Percentiles rank a stretch among this genome's conserved stretches.
phyloP scores from a whole-genome alignment of 208 protist species.

The Endotrypanum monterogeii region DNA sequence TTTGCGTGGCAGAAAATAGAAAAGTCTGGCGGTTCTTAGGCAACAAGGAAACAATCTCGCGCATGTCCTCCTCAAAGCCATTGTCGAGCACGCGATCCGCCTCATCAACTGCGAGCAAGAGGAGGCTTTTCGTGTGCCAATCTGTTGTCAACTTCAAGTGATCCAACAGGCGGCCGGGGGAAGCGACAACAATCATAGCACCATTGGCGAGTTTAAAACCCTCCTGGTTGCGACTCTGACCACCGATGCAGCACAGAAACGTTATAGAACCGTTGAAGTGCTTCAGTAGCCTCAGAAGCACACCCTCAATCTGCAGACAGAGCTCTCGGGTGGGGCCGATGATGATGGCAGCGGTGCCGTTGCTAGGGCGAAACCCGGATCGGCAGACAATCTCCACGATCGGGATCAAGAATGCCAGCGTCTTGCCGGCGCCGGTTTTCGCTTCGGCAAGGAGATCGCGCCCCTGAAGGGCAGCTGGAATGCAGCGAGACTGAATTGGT shows the following conservation, averaged over 20 bases:
- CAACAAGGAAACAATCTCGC: conserved; percentile 98
- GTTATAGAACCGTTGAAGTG: conserved; percentile 91
- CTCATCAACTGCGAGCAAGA: conserved; percentile 98
- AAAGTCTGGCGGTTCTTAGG: conserved; percentile 97
- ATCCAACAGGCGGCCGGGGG: conserved; percentile 97
- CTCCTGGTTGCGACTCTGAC: conserved; percentile 90
- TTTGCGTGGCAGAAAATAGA: conserved; percentile 99
- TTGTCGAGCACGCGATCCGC: conserved; percentile 99
- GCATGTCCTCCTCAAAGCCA: conserved; percentile 98
- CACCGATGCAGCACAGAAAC: conserved; percentile 91
- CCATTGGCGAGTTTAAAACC: conserved; percentile 87
- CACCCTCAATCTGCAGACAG: conserved; percentile 98
- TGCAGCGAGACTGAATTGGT: conserved; percentile 94
- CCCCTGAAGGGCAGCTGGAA: conserved; percentile 89
- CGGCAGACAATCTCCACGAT: conserved; percentile 97
- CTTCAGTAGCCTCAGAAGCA: conserved; percentile 94
- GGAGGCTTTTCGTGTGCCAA: conserved; percentile 97
- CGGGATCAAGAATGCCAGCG: conserved; percentile 98
- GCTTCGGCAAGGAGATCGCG: conserved; percentile 93
- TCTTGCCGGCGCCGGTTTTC: conserved; percentile 97
- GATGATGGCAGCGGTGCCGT: conserved; percentile 97
- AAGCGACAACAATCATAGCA: conserved; percentile 91
- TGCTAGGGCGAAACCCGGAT: conserved; percentile 95
- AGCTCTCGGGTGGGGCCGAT: conserved; percentile 99
- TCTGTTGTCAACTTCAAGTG: conserved; percentile 97